Evolutionary conservation across 306 rosid genomes (phyloP).

Genomic region (Herpetospermum pedunculosum): DNA sequence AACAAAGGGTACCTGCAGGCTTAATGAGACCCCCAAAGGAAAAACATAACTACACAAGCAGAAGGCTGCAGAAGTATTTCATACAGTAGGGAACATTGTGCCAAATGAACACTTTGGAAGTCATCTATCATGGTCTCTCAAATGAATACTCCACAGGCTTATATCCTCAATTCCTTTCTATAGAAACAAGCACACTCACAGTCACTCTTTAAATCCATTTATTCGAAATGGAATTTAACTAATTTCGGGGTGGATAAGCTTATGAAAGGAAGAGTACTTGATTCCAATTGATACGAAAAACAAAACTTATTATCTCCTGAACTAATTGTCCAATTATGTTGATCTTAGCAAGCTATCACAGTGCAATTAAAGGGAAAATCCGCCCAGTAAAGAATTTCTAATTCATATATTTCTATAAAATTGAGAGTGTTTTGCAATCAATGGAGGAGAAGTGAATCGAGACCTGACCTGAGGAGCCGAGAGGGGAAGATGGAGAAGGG

Average conservation of each 20-base stretch:
- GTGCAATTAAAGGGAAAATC: not conserved
- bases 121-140: not conserved
- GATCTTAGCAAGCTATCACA: not conserved
- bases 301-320: not conserved
- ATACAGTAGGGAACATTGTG: not conserved
- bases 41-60: not conserved
- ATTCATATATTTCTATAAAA: not conserved
- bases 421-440: not conserved
- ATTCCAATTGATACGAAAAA: not conserved
- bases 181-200: not conserved
- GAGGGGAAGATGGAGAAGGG: constrained; percentile 28
- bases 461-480: constrained; percentile 73
- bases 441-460: not conserved
- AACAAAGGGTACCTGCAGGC: not conserved
- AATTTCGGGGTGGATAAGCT: not conserved
- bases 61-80: not conserved
- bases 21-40: not conserved
- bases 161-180: not conserved
- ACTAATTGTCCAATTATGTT: not conserved
- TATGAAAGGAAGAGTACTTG: not conserved
- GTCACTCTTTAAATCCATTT: not conserved
- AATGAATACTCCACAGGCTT: not conserved
- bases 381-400: not conserved
- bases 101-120: not conserved
- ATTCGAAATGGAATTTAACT: not conserved